These are phyloP conservation scores for Selenicereus undatus DNA, from an alignment of 148 eudicot species.

Conservation along the genomic window DNA sequence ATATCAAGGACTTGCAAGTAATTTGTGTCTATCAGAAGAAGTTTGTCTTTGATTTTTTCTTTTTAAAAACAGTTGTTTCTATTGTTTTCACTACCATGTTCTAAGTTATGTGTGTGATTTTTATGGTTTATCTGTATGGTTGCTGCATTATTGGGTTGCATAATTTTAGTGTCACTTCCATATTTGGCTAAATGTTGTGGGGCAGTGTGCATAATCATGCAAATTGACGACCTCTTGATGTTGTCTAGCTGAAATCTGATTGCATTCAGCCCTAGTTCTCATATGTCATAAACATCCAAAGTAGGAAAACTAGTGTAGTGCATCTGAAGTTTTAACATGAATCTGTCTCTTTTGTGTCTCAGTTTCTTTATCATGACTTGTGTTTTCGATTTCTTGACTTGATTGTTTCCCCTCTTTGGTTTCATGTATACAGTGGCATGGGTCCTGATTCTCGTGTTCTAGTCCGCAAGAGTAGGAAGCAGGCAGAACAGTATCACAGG, in stretches of 20 bases:
- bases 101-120: background rate
- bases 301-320: background rate
- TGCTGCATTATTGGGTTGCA: background rate
- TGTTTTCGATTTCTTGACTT: background rate
- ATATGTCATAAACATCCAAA: background rate
- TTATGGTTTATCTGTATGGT: too few relatives aligned
- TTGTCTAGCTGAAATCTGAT: background rate
- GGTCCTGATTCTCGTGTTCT: conserved; percentile 38
- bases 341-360: background rate
- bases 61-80: background rate
- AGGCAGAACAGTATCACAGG: conserved; percentile 86
- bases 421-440: conserved; percentile 71
- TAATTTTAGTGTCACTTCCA: background rate
- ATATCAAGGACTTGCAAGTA: background rate
- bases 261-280: background rate
- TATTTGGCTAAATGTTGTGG: background rate
- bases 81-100: background rate
- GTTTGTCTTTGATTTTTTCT: background rate
- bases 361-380: background rate
- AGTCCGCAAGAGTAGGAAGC: conserved; percentile 97
- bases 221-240: background rate
- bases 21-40: background rate
- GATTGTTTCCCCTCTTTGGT: background rate
- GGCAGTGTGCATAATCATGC: background rate
- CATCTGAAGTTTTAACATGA: background rate